Evolutionary conservation across 1,284 basidiomycete species (phyloP).

Genomic region (Trichosporon sp.): DNA sequence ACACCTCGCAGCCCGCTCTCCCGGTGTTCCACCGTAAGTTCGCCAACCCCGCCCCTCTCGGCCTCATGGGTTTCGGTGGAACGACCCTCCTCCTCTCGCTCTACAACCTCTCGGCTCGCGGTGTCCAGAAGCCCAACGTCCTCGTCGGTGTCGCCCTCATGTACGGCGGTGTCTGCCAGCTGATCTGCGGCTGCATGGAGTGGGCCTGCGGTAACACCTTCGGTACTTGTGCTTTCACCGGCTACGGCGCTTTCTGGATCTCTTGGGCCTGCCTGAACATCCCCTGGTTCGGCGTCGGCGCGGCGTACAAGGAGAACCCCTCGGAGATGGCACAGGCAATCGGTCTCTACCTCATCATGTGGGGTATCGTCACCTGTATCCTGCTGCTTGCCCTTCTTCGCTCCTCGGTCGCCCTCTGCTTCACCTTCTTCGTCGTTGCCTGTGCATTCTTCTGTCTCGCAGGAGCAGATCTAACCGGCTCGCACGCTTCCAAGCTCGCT

Average conservation of each 20-base stretch:
- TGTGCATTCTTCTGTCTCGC: slow-evolving; percentile 51
- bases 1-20: slow-evolving; percentile 43
- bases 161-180: slow-evolving; percentile 71
- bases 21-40: slow-evolving; percentile 49
- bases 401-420: slow-evolving; percentile 12
- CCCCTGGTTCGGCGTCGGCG: slow-evolving; percentile 52
- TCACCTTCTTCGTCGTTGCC: slow-evolving; percentile 67
- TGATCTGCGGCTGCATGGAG: slow-evolving; percentile 56
- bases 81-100: slow-evolving; percentile 54
- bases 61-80: slow-evolving; percentile 50
- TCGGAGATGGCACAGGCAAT: slow-evolving; percentile 54
- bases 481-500: slow-evolving; percentile 51
- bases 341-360: slow-evolving; percentile 49
- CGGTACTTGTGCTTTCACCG: slow-evolving; percentile 64
- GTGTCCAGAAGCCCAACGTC: slow-evolving; percentile 58
- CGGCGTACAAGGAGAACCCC: slow-evolving; percentile 34
- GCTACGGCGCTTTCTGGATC: slow-evolving; percentile 66
- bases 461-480: slow-evolving; percentile 36
- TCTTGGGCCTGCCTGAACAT: slow-evolving; percentile 28
- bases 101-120: slow-evolving; percentile 45
- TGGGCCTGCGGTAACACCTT: slow-evolving; percentile 66
- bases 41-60: slow-evolving; percentile 54
- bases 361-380: slow-evolving; percentile 29
- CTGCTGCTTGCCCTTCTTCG: slow-evolving; percentile 9
- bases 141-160: slow-evolving; percentile 72